Evolutionary conservation across 352 stramenopile species (phyloP), one percentile per base, ranked within the genome.

Genomic region (Pythium biforme): DNA sequence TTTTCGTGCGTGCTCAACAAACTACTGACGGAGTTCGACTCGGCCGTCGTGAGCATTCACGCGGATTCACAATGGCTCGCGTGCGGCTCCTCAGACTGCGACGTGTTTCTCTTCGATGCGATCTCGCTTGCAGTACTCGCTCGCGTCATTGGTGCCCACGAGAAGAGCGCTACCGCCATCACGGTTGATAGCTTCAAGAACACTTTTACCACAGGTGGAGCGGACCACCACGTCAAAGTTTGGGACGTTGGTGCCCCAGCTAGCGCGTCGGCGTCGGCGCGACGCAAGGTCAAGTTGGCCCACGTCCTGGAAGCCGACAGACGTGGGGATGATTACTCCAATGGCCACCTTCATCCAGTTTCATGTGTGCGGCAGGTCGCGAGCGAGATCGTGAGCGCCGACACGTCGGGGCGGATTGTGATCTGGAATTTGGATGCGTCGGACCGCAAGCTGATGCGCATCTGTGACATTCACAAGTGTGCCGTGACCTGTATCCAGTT

Each of bases 381-480:
- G 15, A 91, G 83, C 22, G 85, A 94, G 58, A 81, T 94, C 34
- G 82, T 92, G 26, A 91, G 82, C 48, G 82, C 77, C 2, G 82
- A 94, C 53, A 76, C 60, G n/a, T 69, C 69, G 14, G 85, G 82
- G 0, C 65, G 75, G 6, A 64, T 94, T 15, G 57, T 89, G 34
- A 74, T 91, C 29, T 94, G 85, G 82, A 90, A 88, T 41, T 48
- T 89, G 23, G 79, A 89, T n/a, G 75, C 77, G 8, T 73, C 80
- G 1, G 76, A 52, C 23, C 20, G 27, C 4, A 91, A 90, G 48
- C 39, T 88, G 26, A 66, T 90, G 51, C 69, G 82, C 10, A 77
- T 87, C 4, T 90, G 83, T 19, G 70, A 88, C 54, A 68, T 83
- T 0, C 70, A 94, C 61, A 70, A 75, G 49, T 70, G 68, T 15